Evolutionary conservation across 345 rosid species (phyloP).

Genomic region (Populus tremula): DNA sequence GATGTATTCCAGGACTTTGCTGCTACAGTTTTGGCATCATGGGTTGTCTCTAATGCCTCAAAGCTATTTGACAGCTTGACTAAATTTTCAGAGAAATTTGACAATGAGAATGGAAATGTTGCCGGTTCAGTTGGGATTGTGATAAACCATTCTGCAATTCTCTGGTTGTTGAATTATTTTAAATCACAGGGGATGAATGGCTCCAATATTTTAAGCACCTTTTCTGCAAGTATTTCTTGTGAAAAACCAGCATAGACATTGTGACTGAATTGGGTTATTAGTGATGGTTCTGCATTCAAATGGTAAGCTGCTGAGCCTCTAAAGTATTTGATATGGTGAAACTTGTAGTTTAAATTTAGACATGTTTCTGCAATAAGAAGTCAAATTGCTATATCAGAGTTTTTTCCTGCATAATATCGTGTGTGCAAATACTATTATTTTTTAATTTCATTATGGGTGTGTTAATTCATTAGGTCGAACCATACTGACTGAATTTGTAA

Average conservation of each 20-base stretch:
- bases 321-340: not conserved
- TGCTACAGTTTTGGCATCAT: conserved; percentile 40
- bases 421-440: not conserved
- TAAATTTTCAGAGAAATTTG: conserved; percentile 34
- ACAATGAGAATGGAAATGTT: conserved; percentile 14
- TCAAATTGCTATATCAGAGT: not conserved
- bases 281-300: not conserved
- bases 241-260: not conserved
- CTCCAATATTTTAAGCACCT: conserved; percentile 24
- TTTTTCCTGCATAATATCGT: not conserved
- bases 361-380: not conserved
- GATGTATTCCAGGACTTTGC: conserved; percentile 38
- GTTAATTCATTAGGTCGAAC: not conserved
- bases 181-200: conserved; percentile 25
- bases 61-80: conserved; percentile 46
- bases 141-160: conserved; percentile 36
- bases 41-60: conserved; percentile 43
- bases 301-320: not conserved
- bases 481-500: not conserved
- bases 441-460: not conserved
- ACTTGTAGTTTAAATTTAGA: not conserved
- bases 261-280: not conserved
- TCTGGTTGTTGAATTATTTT: conserved; percentile 44
- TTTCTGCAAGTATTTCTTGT: conserved; percentile 9
- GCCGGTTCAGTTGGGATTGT: conserved; percentile 21